Base-by-base conservation (phyloP, 768 basidiomycete genomes). In the Russula virescens region DNA sequence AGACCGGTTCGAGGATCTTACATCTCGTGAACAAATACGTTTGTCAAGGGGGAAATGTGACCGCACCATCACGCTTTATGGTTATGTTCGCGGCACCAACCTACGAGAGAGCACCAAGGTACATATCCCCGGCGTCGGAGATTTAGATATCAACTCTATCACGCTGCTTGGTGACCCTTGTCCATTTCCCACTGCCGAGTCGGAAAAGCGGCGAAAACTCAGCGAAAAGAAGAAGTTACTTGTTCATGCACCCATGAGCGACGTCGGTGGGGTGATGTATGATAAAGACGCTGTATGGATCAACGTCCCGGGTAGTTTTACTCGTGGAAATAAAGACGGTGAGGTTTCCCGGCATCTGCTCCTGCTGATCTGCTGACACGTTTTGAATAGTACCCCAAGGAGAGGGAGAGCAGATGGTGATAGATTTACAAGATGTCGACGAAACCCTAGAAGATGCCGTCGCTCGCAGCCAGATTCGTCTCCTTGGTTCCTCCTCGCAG, bases 201-300 rank as follows among this genome's bases (percentile, higher is more conserved):
- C 89, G 55, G 97, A 98, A 77, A 94, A 91, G 76, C 75, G 91
- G 64, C 76, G 96, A 65, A 95, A 91, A 73, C 79, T 99, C 69
- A 95, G 92, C 69, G 97, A 98, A 75, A 96, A 97, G 79, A 91
- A 89, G 74, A 95, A 91, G 72, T 72, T 93, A 45, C 76, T 96
- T 1, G 85, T 98, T 1, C 93, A 98, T 73, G 97, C 97, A 18
- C 97, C 97, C 1, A 98, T 99, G 97, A 97, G 94, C 73, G 96
- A 98, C 70, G 88, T 98, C 2, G 96, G 96, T 13, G 97, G 96
- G 3, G 85, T 99, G 58, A 84, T 91, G 75, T 98, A 96, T 71
- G 97, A 99, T 77, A 98, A 98, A 73, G 96, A 98, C 71, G 93
- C 94, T 0, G 95, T 99, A 2, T 99, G 91, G 81, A 88, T 99